phyloP scores from a whole-genome alignment of 1,139 yeast genomes.

The Candida glucosophila region DNA sequence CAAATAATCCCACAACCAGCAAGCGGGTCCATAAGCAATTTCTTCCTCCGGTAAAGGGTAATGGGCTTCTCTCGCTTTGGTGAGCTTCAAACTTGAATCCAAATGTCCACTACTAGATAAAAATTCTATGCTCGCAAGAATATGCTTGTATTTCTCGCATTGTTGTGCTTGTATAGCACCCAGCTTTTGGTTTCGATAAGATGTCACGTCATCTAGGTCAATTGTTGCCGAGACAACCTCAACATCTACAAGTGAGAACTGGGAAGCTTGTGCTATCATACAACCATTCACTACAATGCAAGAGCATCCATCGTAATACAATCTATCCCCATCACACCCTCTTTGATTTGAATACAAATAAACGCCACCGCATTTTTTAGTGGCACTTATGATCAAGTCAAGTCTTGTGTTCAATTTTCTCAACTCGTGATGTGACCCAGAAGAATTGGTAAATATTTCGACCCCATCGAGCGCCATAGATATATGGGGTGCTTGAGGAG shows the following conservation, averaged over 20 bases:
- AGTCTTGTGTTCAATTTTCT: slow-evolving; percentile 81
- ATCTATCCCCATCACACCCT: slow-evolving; percentile 97
- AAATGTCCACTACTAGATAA: slow-evolving; percentile 51
- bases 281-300: slow-evolving; percentile 86
- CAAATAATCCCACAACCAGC: slow-evolving; percentile 98
- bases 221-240: slow-evolving; percentile 92
- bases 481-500: slow-evolving; percentile 94
- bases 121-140: slow-evolving; percentile 53
- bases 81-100: slow-evolving; percentile 58
- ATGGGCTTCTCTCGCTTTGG: slow-evolving; percentile 38
- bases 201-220: slow-evolving; percentile 83
- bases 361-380: slow-evolving; percentile 93
- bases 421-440: slow-evolving; percentile 94
- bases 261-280: slow-evolving; percentile 88
- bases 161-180: slow-evolving; percentile 66
- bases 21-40: slow-evolving; percentile 95
- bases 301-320: slow-evolving; percentile 96
- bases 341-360: slow-evolving; percentile 89
- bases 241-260: slow-evolving; percentile 81
- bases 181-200: slow-evolving; percentile 69
- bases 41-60: slow-evolving; percentile 89
- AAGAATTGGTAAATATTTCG: slow-evolving; percentile 88
- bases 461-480: slow-evolving; percentile 91
- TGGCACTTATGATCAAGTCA: slow-evolving; percentile 82
- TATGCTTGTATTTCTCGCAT: slow-evolving; percentile 45